Conservation (phyloP, 805 yeast species). For the Wickerhamiella kurtzmanii region DNA sequence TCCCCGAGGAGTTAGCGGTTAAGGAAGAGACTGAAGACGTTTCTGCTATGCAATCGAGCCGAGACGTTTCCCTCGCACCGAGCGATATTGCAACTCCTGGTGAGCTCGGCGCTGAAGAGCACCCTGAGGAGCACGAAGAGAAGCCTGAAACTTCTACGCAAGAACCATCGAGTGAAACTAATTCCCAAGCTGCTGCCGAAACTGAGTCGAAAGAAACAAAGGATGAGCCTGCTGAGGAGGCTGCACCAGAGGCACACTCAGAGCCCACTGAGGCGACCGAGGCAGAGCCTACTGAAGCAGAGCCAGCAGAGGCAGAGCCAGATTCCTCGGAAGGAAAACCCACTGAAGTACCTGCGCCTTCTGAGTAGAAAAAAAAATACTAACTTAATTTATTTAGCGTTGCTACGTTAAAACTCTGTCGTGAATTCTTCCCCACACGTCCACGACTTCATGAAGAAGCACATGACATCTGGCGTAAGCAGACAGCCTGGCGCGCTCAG, state of each 20-base stretch:
- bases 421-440: too few species aligned
- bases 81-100: background rate
- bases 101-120: background rate
- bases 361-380: too few species aligned
- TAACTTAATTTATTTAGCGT: too few species aligned
- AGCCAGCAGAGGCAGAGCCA: too few species aligned
- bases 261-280: too few species aligned
- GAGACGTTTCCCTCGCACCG: conserved; percentile 1
- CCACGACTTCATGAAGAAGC: background rate
- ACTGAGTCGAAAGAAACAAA: background rate
- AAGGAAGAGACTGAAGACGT: conserved; percentile 13
- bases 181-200: background rate
- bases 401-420: too few species aligned
- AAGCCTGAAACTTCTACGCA: background rate
- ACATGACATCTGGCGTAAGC: background rate
- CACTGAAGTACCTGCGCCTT: too few species aligned
- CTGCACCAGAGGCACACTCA: too few species aligned
- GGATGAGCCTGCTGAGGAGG: background rate
- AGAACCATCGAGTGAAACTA: background rate
- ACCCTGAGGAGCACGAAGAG: background rate
- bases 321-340: too few species aligned
- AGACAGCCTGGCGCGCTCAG: background rate
- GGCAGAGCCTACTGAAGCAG: too few species aligned
- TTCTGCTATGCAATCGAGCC: background rate
- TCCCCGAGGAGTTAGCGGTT: conserved; percentile 17